Evolutionary conservation across 2,329 filamentous ascomycete species (phyloP).

Genomic region (Phaeoacremonium minimum): DNA sequence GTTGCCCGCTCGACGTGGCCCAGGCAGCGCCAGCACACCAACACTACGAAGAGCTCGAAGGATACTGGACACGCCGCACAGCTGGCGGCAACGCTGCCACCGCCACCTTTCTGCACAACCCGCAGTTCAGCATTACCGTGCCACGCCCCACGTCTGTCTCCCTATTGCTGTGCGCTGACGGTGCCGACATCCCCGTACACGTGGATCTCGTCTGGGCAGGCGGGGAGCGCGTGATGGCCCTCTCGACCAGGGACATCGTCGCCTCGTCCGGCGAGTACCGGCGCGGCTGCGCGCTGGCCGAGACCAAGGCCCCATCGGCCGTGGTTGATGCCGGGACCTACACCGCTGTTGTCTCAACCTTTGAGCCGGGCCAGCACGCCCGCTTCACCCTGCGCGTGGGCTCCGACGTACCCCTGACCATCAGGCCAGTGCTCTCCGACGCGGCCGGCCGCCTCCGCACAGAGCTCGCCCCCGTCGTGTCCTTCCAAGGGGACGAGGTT

Average conservation of each 20-base stretch:
- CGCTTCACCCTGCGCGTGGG: constrained; percentile 73
- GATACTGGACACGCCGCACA: constrained; percentile 72
- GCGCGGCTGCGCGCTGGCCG: constrained; percentile 69
- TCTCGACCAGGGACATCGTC: constrained; percentile 74
- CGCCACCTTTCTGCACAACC: constrained; percentile 75
- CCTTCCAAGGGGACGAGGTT: constrained; percentile 32
- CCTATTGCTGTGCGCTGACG: constrained; percentile 67
- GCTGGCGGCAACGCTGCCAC: constrained; percentile 82
- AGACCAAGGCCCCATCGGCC: constrained; percentile 27
- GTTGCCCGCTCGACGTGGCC: constrained; percentile 53
- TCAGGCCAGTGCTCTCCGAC: constrained; percentile 64
- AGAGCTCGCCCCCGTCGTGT: constrained; percentile 35
- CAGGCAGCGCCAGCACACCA: constrained; percentile 58
- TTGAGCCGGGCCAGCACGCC: constrained; percentile 73
- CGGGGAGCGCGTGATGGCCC: constrained; percentile 64
- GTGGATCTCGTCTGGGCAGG: constrained; percentile 78
- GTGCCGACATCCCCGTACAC: constrained; percentile 70
- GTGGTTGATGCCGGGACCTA: constrained; percentile 73
- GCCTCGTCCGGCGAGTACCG: constrained; percentile 86
- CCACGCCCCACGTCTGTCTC: constrained; percentile 56
- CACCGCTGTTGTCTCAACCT: constrained; percentile 87
- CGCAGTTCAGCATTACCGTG: constrained; percentile 72
- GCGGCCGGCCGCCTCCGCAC: constrained; percentile 70
- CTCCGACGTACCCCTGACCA: constrained; percentile 49
- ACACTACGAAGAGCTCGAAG: constrained; percentile 52